Conservation (phyloP, 257 asterid species). For the Fraxinus cuspidata region DNA sequence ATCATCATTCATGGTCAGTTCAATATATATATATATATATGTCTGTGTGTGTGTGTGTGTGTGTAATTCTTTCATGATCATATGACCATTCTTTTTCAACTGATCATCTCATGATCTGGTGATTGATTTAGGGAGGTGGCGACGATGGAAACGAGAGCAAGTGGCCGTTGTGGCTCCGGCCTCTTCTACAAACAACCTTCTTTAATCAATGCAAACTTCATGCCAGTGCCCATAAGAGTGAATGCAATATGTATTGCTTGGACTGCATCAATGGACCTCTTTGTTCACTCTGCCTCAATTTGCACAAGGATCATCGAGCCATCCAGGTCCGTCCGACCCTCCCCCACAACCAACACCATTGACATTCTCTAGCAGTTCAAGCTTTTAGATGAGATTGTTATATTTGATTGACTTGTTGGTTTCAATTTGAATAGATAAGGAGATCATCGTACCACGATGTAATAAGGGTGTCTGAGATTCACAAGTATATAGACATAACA, state of each 20-base stretch:
- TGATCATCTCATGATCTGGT: neutral
- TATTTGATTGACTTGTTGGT: no score
- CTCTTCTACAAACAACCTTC: conserved; percentile 63
- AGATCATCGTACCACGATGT: conserved; percentile 64
- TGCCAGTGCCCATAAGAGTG: conserved; percentile 84
- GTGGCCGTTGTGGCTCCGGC: conserved; percentile 76
- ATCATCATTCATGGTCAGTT: neutral
- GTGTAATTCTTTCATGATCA: neutral
- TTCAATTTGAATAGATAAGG: no score
- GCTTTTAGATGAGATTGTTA: no score
- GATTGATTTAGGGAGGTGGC: neutral
- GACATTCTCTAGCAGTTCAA: no score
- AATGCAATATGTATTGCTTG: conserved; percentile 91
- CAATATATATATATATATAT: neutral
- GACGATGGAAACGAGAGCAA: conserved; percentile 19
- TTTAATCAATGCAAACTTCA: conserved; percentile 79
- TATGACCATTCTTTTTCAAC: neutral
- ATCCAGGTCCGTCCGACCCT: conserved; percentile 48
- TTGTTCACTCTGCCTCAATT: conserved; percentile 70
- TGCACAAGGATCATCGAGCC: conserved; percentile 68
- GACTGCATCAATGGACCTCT: conserved; percentile 72
- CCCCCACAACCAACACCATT: no score
- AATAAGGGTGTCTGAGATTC: conserved; percentile 70
- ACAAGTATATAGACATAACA: conserved; percentile 60
- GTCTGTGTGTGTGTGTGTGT: no score